phyloP scores from a whole-genome alignment of 148 eudicot genomes.

The Chenopodium berlandieri region DNA sequence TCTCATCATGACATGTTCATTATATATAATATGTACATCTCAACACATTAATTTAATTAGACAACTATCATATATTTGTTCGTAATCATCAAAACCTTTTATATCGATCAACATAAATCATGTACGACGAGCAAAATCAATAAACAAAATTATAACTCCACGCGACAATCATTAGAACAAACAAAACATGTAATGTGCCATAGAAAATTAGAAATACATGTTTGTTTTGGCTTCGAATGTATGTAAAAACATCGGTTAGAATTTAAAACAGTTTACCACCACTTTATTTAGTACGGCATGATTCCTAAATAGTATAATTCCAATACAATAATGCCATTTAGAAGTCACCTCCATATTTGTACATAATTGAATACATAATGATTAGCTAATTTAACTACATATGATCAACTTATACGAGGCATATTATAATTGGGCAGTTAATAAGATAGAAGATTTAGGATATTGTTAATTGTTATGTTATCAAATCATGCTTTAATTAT shows the following conservation, averaged over 20 bases:
- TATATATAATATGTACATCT: too few relatives aligned
- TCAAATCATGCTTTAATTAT: neutral
- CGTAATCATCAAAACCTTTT: too few relatives aligned
- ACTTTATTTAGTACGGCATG: neutral
- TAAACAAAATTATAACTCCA: too few relatives aligned
- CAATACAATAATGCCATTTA: constrained; percentile 18
- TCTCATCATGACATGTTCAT: too few relatives aligned
- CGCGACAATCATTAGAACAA: neutral
- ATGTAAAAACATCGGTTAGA: neutral
- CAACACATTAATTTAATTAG: too few relatives aligned
- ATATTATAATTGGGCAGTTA: constrained; percentile 7
- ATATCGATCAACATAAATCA: too few relatives aligned
- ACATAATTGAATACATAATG: constrained; percentile 2
- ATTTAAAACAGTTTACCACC: neutral
- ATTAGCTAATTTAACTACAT: neutral
- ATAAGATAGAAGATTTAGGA: neutral
- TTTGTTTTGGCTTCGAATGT: too few relatives aligned
- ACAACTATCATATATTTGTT: too few relatives aligned
- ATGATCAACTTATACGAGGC: neutral
- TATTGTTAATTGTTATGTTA: neutral
- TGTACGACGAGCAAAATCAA: too few relatives aligned
- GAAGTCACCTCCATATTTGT: constrained; percentile 16
- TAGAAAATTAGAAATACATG: too few relatives aligned
- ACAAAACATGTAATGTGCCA: constrained; percentile 1
- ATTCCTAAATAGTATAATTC: constrained; percentile 1